Evolutionary conservation across 2,329 filamentous ascomycete species (phyloP).

Genomic region (Calycina herbarum): DNA sequence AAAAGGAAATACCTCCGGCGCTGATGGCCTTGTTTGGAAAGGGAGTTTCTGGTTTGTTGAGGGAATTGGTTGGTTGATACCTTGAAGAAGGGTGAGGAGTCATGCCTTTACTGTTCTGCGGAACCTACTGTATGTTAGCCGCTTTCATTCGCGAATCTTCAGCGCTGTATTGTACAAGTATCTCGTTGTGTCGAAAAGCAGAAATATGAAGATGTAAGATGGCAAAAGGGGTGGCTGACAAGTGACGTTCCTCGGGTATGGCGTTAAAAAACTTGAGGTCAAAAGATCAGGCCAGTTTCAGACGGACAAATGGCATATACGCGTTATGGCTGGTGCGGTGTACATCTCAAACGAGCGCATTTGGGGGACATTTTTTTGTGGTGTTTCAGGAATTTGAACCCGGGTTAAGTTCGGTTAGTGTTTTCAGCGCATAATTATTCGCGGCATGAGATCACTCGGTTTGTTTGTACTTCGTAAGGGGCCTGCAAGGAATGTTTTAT

Average conservation of each 20-base stretch:
- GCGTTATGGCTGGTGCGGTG: too few species aligned
- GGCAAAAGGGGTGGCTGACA: not conserved
- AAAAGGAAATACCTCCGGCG: constrained; percentile 8
- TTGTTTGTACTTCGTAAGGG: too few species aligned
- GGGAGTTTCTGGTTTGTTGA: constrained; percentile 2
- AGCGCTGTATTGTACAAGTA: constrained; percentile 1
- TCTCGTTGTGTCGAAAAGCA: not conserved
- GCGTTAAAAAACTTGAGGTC: not conserved
- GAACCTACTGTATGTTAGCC: not conserved
- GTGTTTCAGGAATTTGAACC: too few species aligned
- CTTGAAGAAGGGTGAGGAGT: not conserved
- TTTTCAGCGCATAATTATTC: too few species aligned
- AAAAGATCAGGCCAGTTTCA: constrained; percentile 7
- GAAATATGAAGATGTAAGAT: constrained; percentile 1
- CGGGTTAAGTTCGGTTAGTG: too few species aligned
- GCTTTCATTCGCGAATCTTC: not conserved
- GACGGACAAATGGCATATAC: too few species aligned
- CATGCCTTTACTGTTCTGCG: not conserved
- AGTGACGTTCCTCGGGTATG: not conserved
- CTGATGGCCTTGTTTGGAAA: constrained; percentile 5
- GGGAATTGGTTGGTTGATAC: constrained; percentile 10
- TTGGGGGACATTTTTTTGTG: too few species aligned
- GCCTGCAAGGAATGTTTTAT: too few species aligned
- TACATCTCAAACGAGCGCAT: too few species aligned
- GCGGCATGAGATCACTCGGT: too few species aligned